Evolutionary conservation across 2,329 filamentous ascomycete genomes (phyloP).

Genomic region (Pseudocercospora fuligena): DNA sequence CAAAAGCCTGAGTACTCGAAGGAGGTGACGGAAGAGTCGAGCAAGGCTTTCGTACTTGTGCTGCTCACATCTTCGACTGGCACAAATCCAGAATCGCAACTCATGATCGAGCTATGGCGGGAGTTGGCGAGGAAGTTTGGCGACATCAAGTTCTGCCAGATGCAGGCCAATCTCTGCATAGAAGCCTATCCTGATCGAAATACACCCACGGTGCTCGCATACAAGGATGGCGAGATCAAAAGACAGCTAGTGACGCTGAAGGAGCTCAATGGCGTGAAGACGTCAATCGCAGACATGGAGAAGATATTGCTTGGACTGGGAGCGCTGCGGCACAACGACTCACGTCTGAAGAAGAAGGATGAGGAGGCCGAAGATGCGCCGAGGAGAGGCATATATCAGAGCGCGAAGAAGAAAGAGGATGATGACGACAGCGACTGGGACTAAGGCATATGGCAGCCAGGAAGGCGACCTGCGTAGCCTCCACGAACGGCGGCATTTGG

Average conservation of each 20-base stretch:
- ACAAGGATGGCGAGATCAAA: constrained; percentile 89
- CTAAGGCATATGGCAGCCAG: constrained; percentile 39
- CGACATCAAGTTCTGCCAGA: constrained; percentile 97
- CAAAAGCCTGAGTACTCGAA: constrained; percentile 92
- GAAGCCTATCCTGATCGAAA: constrained; percentile 95
- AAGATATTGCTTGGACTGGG: constrained; percentile 80
- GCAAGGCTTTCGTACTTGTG: constrained; percentile 70
- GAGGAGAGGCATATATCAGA: constrained; percentile 30
- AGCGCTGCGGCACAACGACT: constrained; percentile 77
- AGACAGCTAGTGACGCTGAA: constrained; percentile 89
- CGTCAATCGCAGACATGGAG: constrained; percentile 71
- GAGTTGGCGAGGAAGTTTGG: constrained; percentile 83
- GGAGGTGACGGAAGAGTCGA: constrained; percentile 90
- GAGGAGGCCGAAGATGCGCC: constrained; percentile 46
- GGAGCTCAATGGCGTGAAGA: constrained; percentile 74
- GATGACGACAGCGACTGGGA: constrained; percentile 65
- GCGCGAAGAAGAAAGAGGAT: constrained; percentile 46
- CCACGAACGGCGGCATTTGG: not conserved
- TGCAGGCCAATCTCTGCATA: constrained; percentile 88
- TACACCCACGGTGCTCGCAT: constrained; percentile 90
- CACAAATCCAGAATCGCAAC: constrained; percentile 81
- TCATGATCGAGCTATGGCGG: constrained; percentile 84
- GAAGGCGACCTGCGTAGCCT: not conserved
- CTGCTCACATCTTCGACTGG: constrained; percentile 79
- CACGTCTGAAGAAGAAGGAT: constrained; percentile 69